phyloP scores from a whole-genome alignment of 495 filamentous ascomycete genomes.

The Cryomyces antarcticus region DNA sequence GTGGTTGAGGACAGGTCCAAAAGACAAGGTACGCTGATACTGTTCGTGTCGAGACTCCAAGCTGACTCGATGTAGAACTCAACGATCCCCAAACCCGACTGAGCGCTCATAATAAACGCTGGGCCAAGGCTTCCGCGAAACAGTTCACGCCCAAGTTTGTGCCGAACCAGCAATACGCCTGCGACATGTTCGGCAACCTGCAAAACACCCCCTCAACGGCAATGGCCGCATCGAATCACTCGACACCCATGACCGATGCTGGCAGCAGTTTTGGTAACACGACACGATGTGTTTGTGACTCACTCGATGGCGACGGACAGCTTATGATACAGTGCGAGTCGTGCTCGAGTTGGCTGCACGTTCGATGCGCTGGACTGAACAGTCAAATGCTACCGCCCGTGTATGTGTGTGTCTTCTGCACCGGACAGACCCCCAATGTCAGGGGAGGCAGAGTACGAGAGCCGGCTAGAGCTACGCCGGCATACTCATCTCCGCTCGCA shows the following conservation, averaged over 20 bases:
- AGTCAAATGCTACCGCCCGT: slow-evolving; percentile 43
- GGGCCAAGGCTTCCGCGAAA: slow-evolving; percentile 19
- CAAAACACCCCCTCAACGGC: slow-evolving; percentile 42
- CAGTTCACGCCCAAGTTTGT: slow-evolving; percentile 1
- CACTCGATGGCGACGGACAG: slow-evolving; percentile 39
- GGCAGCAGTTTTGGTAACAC: slow-evolving; percentile 31
- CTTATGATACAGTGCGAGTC: slow-evolving; percentile 82
- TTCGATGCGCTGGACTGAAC: slow-evolving; percentile 53
- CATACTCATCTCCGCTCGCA: too few relatives aligned
- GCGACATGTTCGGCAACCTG: slow-evolving; percentile 7
- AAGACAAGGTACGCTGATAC: slow-evolving; percentile 9
- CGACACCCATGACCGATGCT: slow-evolving; percentile 43
- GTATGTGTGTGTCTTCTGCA: slow-evolving; percentile 66
- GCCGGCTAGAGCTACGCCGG: slow-evolving; percentile 7
- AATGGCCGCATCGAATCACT: slow-evolving; percentile 42
- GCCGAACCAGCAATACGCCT: slow-evolving; percentile 2
- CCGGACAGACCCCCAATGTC: slow-evolving; percentile 44
- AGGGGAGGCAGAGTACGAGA: slow-evolving; percentile 43
- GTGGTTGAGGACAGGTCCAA: slow-evolving; percentile 45
- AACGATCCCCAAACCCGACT: slow-evolving; percentile 14
- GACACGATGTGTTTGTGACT: slow-evolving; percentile 57
- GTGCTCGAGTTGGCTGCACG: slow-evolving; percentile 72
- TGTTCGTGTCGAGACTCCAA: background rate
- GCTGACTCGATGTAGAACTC: slow-evolving; percentile 8
- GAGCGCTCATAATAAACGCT: slow-evolving; percentile 20